Evolutionary conservation across 805 yeast genomes (phyloP).

Genomic region (Wickerhamiella australiensis): DNA sequence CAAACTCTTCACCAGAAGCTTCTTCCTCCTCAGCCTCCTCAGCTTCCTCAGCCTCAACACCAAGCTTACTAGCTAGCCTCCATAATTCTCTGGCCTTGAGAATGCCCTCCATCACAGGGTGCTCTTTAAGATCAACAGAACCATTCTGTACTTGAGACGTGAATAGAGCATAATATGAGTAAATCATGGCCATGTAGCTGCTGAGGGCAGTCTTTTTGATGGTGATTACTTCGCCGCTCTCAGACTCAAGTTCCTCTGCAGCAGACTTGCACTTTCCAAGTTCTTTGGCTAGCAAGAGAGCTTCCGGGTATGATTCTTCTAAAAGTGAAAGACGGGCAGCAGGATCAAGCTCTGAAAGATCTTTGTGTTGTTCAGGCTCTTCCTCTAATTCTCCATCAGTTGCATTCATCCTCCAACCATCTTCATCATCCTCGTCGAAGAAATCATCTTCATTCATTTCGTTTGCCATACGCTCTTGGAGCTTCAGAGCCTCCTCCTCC

Average conservation of each 20-base stretch:
- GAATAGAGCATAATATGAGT: slow-evolving; percentile 68
- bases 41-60: slow-evolving; percentile 9
- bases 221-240: slow-evolving; percentile 11
- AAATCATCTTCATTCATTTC: slow-evolving; percentile 64
- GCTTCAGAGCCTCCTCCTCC: slow-evolving; percentile 77
- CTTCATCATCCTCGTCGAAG: slow-evolving; percentile 62
- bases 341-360: slow-evolving; percentile 39
- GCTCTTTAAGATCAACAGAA: slow-evolving; percentile 62
- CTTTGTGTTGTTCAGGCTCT: slow-evolving; percentile 29
- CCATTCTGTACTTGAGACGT: slow-evolving; percentile 42
- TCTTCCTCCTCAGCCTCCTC: slow-evolving; percentile 12
- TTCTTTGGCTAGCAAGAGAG: slow-evolving; percentile 62
- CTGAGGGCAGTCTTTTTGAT: slow-evolving; percentile 60
- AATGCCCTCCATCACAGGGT: slow-evolving; percentile 79
- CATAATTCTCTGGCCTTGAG: slow-evolving; percentile 74
- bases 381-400: slow-evolving; percentile 28
- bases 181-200: slow-evolving; percentile 65
- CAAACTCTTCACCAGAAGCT: slow-evolving; percentile 10
- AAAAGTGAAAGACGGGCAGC: slow-evolving; percentile 44
- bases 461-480: slow-evolving; percentile 68
- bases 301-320: slow-evolving; percentile 66
- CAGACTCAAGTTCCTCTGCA: slow-evolving; percentile 18
- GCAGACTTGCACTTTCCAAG: slow-evolving; percentile 32
- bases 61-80: slow-evolving; percentile 61
- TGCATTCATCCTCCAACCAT: slow-evolving; percentile 63